These are phyloP conservation scores for Warburgia ugandensis DNA, from an alignment of 164 flowering plant species.

Conservation along the genomic window DNA sequence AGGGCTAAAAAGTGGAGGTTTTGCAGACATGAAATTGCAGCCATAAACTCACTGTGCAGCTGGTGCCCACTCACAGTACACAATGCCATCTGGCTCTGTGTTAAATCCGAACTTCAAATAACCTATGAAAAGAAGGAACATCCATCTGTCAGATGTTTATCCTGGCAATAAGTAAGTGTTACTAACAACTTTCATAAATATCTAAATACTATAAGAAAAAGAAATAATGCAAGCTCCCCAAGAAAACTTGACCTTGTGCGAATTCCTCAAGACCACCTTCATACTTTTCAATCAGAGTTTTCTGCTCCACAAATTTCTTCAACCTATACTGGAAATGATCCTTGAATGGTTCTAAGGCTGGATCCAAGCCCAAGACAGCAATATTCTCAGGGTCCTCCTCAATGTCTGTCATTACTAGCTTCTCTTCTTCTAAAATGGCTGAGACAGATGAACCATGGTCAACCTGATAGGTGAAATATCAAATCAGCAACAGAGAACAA, in stretches of 20 bases:
- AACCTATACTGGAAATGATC: slow-evolving; percentile 70
- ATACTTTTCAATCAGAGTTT: slow-evolving; percentile 51
- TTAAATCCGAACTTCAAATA: slow-evolving; percentile 86
- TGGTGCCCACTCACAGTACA: slow-evolving; percentile 98
- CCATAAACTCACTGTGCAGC: slow-evolving; percentile 86
- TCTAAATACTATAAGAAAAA: neutral
- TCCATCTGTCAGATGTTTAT: too few relatives aligned
- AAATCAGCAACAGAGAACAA: slow-evolving; percentile 1
- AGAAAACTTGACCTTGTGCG: slow-evolving; percentile 49
- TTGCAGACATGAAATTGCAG: too few relatives aligned
- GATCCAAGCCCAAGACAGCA: slow-evolving; percentile 53
- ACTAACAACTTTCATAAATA: neutral
- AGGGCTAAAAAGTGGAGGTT: too few relatives aligned
- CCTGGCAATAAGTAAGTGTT: neutral
- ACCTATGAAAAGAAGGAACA: slow-evolving; percentile 38
- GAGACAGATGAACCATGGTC: slow-evolving; percentile 25
- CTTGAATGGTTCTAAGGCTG: slow-evolving; percentile 49
- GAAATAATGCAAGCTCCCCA: neutral
- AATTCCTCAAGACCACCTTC: slow-evolving; percentile 88
- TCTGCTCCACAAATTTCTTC: slow-evolving; percentile 55
- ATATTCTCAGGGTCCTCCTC: slow-evolving; percentile 46
- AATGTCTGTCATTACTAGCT: slow-evolving; percentile 22
- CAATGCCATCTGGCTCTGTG: slow-evolving; percentile 67
- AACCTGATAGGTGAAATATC: slow-evolving; percentile 24
- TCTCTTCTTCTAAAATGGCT: slow-evolving; percentile 39